Evolutionary conservation across 345 rosid genomes (phyloP).

Genomic region (Eucalyptus polyanthemos): DNA sequence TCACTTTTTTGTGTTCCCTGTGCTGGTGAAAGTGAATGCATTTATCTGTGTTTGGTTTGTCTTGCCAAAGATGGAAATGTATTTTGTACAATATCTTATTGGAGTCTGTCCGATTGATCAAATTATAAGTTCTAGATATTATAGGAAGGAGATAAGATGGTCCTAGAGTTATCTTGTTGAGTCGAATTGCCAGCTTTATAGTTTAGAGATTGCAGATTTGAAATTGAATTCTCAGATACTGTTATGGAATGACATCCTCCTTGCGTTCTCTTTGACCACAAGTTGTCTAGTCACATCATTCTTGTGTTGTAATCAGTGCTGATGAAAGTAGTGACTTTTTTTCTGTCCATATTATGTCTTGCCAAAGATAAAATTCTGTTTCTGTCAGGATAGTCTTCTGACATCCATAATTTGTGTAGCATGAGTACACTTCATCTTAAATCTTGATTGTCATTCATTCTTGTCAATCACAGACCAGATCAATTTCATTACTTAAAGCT

Average conservation of each 20-base stretch:
- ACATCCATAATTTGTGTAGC: not conserved
- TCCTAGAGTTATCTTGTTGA: not conserved
- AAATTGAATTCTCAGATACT: not conserved
- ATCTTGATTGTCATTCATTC: not conserved
- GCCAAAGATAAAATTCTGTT: not conserved
- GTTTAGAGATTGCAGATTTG: not conserved
- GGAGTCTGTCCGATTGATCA: not conserved
- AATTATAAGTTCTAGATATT: not conserved
- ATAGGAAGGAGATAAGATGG: not conserved
- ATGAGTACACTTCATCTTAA: not conserved
- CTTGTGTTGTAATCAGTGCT: not conserved
- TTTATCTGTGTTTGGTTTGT: not conserved
- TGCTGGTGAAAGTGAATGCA: not conserved
- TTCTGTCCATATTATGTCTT: not conserved
- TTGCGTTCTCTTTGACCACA: not conserved
- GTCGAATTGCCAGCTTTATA: not conserved
- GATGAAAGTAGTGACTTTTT: not conserved
- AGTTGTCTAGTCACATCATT: not conserved
- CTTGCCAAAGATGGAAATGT: not conserved
- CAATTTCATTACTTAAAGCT: conserved; percentile 59
- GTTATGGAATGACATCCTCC: not conserved
- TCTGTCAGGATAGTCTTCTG: not conserved
- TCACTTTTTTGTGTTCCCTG: not conserved
- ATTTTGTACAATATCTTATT: not conserved
- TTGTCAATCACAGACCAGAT: conserved; percentile 49